Conservation (phyloP, 495 filamentous ascomycete genomes). For the Penicillium steckii region DNA sequence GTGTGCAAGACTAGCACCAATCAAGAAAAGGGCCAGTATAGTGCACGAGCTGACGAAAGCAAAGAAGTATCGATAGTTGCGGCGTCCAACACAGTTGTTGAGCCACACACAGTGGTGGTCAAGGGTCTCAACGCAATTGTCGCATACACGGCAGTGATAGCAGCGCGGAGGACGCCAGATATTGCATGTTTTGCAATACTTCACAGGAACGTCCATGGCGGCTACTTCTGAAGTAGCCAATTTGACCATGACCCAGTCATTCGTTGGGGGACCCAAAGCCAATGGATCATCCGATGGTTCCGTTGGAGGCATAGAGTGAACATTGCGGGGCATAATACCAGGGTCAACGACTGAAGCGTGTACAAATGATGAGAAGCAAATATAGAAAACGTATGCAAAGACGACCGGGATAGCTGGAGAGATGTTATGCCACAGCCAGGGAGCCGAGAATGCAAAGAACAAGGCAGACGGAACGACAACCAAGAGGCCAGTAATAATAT, state of each 20-base stretch:
- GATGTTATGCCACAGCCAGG: conserved; percentile 87
- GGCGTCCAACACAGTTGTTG: conserved; percentile 95
- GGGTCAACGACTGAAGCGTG: conserved; percentile 91
- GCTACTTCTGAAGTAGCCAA: conserved; percentile 68
- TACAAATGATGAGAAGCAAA: conserved; percentile 89
- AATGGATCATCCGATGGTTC: conserved; percentile 70
- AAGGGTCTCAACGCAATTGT: conserved; percentile 96
- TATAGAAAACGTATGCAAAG: conserved; percentile 85
- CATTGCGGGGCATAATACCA: conserved; percentile 86
- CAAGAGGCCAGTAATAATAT: conserved; percentile 79
- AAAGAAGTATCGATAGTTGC: conserved; percentile 98
- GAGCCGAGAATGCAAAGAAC: conserved; percentile 84
- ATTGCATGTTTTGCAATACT: conserved; percentile 95
- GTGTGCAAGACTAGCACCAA: conserved; percentile 75
- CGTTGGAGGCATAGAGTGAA: conserved; percentile 61
- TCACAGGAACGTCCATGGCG: conserved; percentile 95
- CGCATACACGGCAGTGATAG: conserved; percentile 94
- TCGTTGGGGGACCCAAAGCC: conserved; percentile 76
- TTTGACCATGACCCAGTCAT: conserved; percentile 87
- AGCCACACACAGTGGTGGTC: conserved; percentile 99
- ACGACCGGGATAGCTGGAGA: conserved; percentile 89
- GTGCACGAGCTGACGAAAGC: conserved; percentile 76
- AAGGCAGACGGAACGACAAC: conserved; percentile 73
- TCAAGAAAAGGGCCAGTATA: conserved; percentile 71
- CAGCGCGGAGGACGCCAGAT: conserved; percentile 95